Percentiles rank a stretch among this genome's conserved stretches.
phyloP scores from a whole-genome alignment of 2,329 filamentous ascomycete species.

The Trichoderma citrinoviride region DNA sequence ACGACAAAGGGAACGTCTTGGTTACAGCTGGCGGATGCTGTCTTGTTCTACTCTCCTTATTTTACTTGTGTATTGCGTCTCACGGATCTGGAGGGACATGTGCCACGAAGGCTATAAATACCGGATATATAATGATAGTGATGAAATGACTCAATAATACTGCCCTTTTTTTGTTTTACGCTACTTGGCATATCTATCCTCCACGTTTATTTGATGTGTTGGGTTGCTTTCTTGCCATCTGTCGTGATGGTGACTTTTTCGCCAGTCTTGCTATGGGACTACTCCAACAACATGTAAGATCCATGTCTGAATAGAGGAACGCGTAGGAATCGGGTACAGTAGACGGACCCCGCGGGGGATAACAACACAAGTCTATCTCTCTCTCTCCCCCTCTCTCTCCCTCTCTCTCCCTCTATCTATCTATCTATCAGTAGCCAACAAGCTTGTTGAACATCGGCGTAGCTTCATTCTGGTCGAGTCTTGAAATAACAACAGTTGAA shows the following conservation, averaged over 20 bases:
- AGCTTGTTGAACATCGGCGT: background rate
- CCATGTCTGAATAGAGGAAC: background rate
- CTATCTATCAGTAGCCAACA: background rate
- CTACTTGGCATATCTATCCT: too few species aligned
- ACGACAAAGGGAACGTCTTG: background rate
- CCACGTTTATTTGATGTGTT: too few species aligned
- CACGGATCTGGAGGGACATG: background rate
- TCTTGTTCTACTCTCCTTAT: background rate
- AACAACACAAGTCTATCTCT: too few species aligned
- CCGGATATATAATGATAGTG: background rate
- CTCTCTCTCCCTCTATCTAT: too few species aligned
- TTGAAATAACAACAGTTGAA: background rate
- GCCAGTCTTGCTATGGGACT: too few species aligned
- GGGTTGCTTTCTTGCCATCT: too few species aligned
- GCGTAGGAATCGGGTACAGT: slow-evolving; percentile 14
- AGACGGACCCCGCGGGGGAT: background rate
- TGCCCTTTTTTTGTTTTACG: background rate
- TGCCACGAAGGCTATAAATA: background rate
- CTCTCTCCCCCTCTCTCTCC: too few species aligned
- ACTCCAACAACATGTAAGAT: too few species aligned
- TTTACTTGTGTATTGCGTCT: background rate
- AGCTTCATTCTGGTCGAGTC: background rate
- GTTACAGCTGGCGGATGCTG: background rate
- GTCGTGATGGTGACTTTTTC: too few species aligned
- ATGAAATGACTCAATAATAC: background rate